A percentile compares a stretch with the other conserved stretches of the same genome.
Conservation (phyloP, 306 rosid species). For the Benincasa hispida region DNA sequence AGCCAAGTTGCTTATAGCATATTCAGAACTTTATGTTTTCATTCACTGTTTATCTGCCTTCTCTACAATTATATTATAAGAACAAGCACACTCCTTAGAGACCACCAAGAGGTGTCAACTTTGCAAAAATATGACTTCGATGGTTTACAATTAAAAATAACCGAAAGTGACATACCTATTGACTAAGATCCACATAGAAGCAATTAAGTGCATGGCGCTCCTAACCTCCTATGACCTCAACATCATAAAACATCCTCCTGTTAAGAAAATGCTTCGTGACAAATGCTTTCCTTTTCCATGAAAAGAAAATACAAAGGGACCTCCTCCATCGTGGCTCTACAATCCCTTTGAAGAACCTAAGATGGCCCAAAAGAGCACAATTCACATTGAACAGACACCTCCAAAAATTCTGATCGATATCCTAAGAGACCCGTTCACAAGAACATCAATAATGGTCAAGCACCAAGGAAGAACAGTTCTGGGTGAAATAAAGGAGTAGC, state of each 20-base stretch:
- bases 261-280: background rate
- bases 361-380: background rate
- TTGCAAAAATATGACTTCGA: background rate
- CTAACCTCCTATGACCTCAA: background rate
- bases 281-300: background rate
- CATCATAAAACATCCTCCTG: background rate
- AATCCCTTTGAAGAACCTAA: background rate
- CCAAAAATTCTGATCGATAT: background rate
- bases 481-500: background rate
- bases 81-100: background rate
- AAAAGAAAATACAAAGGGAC: background rate
- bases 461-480: background rate
- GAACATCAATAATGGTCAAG: background rate
- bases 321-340: background rate
- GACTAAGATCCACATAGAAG: background rate
- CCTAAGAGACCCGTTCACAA: background rate
- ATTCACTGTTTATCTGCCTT: background rate
- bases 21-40: background rate
- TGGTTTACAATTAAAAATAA: background rate
- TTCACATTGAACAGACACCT: background rate
- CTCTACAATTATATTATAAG: background rate
- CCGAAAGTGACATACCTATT: background rate
- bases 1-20: background rate
- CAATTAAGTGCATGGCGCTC: background rate
- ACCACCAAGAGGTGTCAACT: background rate